A percentile compares a stretch with the other conserved stretches of the same genome.
Conservation (phyloP, 2,329 filamentous ascomycete species). For the Colletotrichum gloeosporioides region DNA sequence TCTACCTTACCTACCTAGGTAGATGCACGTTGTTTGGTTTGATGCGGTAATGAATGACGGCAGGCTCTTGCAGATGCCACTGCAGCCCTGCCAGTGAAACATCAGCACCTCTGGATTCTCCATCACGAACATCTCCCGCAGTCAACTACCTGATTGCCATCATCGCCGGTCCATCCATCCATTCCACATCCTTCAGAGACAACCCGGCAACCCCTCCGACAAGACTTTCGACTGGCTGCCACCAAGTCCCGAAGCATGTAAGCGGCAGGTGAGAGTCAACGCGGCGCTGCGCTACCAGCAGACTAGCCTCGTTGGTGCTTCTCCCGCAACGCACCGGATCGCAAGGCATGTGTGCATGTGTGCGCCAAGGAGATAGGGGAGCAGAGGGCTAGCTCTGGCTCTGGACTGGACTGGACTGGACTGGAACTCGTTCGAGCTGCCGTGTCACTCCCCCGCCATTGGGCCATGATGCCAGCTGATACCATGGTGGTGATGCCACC, state of each 20-base stretch:
- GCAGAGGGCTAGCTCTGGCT: neutral
- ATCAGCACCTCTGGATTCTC: neutral
- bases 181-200: conserved; percentile 2
- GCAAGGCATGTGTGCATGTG: neutral
- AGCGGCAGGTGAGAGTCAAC: conserved; percentile 13
- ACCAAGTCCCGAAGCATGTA: neutral
- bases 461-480: neutral
- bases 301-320: neutral
- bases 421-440: neutral
- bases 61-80: neutral
- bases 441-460: neutral
- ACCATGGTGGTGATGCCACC: neutral
- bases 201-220: neutral
- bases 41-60: neutral
- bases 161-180: neutral
- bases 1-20: neutral
- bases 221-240: neutral
- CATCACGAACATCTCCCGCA: neutral
- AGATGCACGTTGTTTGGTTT: neutral
- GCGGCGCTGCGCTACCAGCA: neutral
- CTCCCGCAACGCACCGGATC: neutral
- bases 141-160: neutral
- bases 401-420: neutral
- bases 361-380: neutral
- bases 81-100: conserved; percentile 1